Evolutionary conservation across 2,329 filamentous ascomycete species (phyloP).

Genomic region (Aspergillus costaricaensis): DNA sequence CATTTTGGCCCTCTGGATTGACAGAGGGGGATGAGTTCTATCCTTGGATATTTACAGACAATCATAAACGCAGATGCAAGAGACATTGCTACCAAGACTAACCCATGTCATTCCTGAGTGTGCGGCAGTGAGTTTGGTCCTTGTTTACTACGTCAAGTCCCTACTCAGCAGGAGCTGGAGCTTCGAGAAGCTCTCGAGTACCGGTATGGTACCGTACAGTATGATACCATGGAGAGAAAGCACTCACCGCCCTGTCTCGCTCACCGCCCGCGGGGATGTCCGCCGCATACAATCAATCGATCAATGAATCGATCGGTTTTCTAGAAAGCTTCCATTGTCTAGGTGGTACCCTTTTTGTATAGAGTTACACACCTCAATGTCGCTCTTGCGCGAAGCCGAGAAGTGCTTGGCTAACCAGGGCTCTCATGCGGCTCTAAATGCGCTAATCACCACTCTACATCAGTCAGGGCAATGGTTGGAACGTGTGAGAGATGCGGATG

Average conservation of each 20-base stretch:
- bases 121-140: background rate
- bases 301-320: background rate
- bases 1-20: background rate
- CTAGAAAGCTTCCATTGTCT: background rate
- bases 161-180: background rate
- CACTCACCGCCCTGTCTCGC: background rate
- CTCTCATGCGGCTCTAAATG: conserved; percentile 39
- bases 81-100: background rate
- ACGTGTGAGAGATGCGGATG: conserved; percentile 40
- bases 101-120: background rate
- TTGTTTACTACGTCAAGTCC: background rate
- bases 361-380: conserved; percentile 38
- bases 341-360: background rate
- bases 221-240: background rate
- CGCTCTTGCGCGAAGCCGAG: conserved; percentile 47
- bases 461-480: conserved; percentile 38
- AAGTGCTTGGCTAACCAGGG: conserved; percentile 46
- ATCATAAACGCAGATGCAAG: background rate
- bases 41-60: background rate
- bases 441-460: conserved; percentile 44
- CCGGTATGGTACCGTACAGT: background rate
- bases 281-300: background rate
- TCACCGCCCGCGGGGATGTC: conserved; percentile 4
- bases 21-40: background rate
- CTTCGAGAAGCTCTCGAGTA: background rate